These are phyloP conservation scores for Strobilomyces dryophilus DNA, from an alignment of 768 basidiomycete species.

Conservation along the genomic window DNA sequence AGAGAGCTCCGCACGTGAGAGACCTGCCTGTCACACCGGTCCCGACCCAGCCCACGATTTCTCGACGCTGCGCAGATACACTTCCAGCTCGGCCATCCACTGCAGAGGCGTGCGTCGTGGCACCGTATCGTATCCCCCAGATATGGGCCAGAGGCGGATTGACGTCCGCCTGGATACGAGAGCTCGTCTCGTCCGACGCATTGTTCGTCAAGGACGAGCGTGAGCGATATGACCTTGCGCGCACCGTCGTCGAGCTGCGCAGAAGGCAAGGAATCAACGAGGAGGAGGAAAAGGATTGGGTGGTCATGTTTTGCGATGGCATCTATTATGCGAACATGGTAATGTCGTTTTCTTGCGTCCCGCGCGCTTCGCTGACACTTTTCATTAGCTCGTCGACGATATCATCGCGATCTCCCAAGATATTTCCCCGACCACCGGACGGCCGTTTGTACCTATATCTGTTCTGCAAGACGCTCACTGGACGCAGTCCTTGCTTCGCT, in stretches of 20 bases:
- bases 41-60: slow-evolving; percentile 10
- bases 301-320: slow-evolving; percentile 63
- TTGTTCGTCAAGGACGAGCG: slow-evolving; percentile 77
- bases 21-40: slow-evolving; percentile 17
- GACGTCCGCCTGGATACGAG: slow-evolving; percentile 67
- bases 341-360: slow-evolving; percentile 8
- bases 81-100: slow-evolving; percentile 21
- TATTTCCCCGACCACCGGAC: slow-evolving; percentile 64
- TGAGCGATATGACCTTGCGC: slow-evolving; percentile 76
- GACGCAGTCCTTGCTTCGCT: slow-evolving; percentile 65
- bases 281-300: slow-evolving; percentile 70
- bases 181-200: slow-evolving; percentile 70
- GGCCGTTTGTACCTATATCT: slow-evolving; percentile 62
- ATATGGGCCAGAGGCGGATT: slow-evolving; percentile 80
- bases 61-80: slow-evolving; percentile 30
- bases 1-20: slow-evolving; percentile 26
- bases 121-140: slow-evolving; percentile 35
- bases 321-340: slow-evolving; percentile 91
- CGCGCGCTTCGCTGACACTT: neutral
- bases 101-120: slow-evolving; percentile 10
- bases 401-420: slow-evolving; percentile 71
- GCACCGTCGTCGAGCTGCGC: slow-evolving; percentile 70
- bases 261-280: slow-evolving; percentile 48
- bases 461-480: slow-evolving; percentile 78
- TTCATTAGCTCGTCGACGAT: slow-evolving; percentile 70